A percentile compares a stretch with the other conserved stretches of the same genome.
These are phyloP conservation scores for Aspergillus novoparasiticus DNA, from an alignment of 2,329 filamentous ascomycete species.

Conservation along the genomic window DNA sequence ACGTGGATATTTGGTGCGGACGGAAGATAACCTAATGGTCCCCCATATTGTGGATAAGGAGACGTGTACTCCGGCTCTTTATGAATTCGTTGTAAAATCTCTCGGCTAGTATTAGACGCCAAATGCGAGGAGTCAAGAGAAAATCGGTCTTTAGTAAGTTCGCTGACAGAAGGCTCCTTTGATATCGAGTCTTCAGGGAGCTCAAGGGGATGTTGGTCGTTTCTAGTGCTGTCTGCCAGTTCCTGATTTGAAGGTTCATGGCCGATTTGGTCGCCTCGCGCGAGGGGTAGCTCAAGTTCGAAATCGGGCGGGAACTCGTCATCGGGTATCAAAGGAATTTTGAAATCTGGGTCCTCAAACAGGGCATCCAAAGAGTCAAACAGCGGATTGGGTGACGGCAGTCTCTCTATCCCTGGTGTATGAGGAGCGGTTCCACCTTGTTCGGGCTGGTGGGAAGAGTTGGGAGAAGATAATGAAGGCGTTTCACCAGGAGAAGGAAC, in stretches of 20 bases:
- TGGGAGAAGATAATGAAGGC: slow-evolving; percentile 24
- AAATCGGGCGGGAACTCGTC: slow-evolving; percentile 6
- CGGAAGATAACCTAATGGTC: slow-evolving; percentile 31
- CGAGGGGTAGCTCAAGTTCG: neutral
- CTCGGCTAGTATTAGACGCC: slow-evolving; percentile 23
- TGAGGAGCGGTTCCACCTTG: slow-evolving; percentile 18
- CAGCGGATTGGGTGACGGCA: slow-evolving; percentile 20
- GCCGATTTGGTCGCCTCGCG: neutral
- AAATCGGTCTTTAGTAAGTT: slow-evolving; percentile 27
- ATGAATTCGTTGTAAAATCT: slow-evolving; percentile 24
- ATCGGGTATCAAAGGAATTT: slow-evolving; percentile 8
- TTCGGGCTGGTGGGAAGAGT: slow-evolving; percentile 19
- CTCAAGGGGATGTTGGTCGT: neutral
- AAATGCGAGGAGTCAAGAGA: slow-evolving; percentile 25
- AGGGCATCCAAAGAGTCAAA: slow-evolving; percentile 24
- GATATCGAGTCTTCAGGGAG: neutral
- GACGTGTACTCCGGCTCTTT: slow-evolving; percentile 30
- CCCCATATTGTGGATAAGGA: slow-evolving; percentile 32
- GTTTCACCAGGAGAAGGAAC: slow-evolving; percentile 19
- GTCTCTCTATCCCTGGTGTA: slow-evolving; percentile 20
- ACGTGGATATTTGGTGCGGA: slow-evolving; percentile 34
- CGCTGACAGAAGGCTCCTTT: slow-evolving; percentile 16
- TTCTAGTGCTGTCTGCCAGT: neutral
- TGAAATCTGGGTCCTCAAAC: slow-evolving; percentile 20
- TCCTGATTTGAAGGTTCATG: neutral